Evolutionary conservation across 176 grass and related monocot species (phyloP), one percentile per base, ranked within the genome.

Genomic region (Miscanthus lutarioriparius): DNA sequence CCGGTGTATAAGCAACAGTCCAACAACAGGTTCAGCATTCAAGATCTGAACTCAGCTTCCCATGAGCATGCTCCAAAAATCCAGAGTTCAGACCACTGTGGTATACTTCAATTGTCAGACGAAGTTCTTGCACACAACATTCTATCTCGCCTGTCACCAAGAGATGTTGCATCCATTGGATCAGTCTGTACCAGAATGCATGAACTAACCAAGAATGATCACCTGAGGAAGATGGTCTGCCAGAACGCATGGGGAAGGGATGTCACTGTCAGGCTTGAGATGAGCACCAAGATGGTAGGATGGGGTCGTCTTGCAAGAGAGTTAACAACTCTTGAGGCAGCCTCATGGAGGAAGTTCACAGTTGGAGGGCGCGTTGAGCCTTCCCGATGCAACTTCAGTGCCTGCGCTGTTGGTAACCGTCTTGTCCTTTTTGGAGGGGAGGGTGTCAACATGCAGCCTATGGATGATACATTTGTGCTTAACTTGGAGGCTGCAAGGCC

Each of bases 81-180:
- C 4, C 87, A 81, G 40, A 56, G 80, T 64, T 82, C 40, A 38
- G 92, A 94, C 10, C 86, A 89, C 88, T 95, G 96, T 48, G 10
- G 36, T 48, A 93, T 98, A 43, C 53, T 99, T 10, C 93, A 96
- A 69, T 90, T 99, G 37, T 99, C 96, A 11, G 96, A 99, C 54
- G 96, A 99, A 86, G 96, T 99, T 62, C 77, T 99, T n/a, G 96
- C 96, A 3, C 89, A 99, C 72, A 92, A 99, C 84, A 96, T 99
- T 14, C 70, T 99, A 61, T 99, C 89, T 67, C 85, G 91, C 28
- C 47, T 99, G 71, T 90, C 88, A 1, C 96, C 93, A 2, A 79
- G 96, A 77, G 96, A 99, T 86, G 91, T 99, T 0, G 96, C 96
- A 33, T 99, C 96, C 8, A 90, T 99, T 35, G 96, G 96, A 80